Evolutionary conservation across 2,329 filamentous ascomycete species (phyloP).

Genomic region (Talaromyces verruculosus): DNA sequence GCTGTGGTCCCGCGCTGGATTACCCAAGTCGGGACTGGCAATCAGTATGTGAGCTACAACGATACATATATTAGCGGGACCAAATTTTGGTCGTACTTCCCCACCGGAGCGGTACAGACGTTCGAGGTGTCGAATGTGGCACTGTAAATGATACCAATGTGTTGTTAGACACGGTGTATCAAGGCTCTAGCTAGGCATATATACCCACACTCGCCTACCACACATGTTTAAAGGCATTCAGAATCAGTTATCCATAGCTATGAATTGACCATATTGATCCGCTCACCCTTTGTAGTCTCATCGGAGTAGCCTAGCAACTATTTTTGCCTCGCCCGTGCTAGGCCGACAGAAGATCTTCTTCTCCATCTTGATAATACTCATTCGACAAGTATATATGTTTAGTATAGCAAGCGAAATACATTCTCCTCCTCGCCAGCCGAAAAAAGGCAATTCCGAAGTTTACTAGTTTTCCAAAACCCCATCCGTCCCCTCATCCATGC

Average conservation of each 20-base stretch:
- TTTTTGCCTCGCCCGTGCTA: not conserved
- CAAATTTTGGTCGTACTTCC: conserved; percentile 12
- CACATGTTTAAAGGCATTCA: not conserved
- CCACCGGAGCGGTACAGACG: conserved; percentile 5
- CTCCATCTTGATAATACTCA: not conserved
- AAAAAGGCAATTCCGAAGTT: not conserved
- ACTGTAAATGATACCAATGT: not conserved
- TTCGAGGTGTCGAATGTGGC: conserved; percentile 8
- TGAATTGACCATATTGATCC: not conserved
- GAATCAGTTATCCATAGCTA: not conserved
- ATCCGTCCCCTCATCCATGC: not conserved
- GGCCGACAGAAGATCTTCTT: not conserved
- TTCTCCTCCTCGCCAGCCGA: not conserved
- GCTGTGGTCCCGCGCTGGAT: conserved; percentile 7
- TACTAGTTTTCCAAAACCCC: not conserved
- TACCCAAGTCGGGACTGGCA: not conserved
- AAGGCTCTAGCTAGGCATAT: no score
- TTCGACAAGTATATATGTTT: not conserved
- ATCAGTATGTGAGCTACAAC: not conserved
- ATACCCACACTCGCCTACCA: not conserved
- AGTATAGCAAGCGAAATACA: not conserved
- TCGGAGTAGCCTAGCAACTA: not conserved
- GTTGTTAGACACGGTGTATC: not conserved
- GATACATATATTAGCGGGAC: conserved; percentile 11
- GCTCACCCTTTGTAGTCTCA: not conserved